phyloP scores from a whole-genome alignment of 148 eudicot genomes.

The Chenopodium formosanum region DNA sequence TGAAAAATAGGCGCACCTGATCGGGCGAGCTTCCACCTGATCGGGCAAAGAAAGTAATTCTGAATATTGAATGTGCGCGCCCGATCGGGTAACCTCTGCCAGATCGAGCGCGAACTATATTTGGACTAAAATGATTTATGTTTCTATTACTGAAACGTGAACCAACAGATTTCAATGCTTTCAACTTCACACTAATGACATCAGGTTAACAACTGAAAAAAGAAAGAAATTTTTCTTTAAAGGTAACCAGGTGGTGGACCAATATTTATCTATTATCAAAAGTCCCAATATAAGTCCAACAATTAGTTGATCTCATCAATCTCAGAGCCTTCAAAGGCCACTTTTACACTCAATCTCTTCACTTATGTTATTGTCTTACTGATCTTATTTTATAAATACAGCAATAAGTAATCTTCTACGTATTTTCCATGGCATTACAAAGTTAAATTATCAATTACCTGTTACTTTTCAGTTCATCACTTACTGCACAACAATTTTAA shows the following conservation, averaged over 20 bases:
- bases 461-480: background rate
- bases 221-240: too few species aligned
- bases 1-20: too few species aligned
- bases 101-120: background rate
- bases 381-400: background rate
- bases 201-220: background rate
- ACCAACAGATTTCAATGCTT: background rate
- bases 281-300: background rate
- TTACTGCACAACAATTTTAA: background rate
- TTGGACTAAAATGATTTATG: background rate
- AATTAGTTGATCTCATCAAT: background rate
- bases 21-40: too few species aligned
- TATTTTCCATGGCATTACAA: background rate
- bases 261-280: background rate
- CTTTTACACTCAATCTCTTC: background rate
- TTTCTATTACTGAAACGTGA: background rate
- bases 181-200: background rate
- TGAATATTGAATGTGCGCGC: too few species aligned
- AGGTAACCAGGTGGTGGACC: too few species aligned
- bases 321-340: background rate
- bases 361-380: background rate
- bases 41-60: too few species aligned
- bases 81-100: too few species aligned
- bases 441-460: background rate
- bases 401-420: background rate